Conservation (phyloP, 2,329 filamentous ascomycete species). For the Penicillium sp. region DNA sequence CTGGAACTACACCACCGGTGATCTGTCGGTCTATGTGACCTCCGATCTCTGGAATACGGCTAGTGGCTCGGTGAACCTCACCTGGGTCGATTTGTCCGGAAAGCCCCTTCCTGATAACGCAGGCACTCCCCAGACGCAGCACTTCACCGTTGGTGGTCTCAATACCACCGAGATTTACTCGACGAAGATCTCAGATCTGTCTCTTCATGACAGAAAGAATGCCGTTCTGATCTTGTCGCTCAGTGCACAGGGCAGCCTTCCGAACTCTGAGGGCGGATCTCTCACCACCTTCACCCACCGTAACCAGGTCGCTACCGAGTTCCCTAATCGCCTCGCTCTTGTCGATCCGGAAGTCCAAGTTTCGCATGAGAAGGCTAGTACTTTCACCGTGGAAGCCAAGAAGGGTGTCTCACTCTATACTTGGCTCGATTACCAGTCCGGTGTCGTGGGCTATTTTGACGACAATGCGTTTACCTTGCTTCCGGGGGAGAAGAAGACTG, state of each 20-base stretch:
- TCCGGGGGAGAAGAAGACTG: conserved; percentile 44
- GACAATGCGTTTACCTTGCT: conserved; percentile 54
- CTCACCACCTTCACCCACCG: conserved; percentile 46
- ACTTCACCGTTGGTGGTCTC: conserved; percentile 50
- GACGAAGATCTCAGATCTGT: conserved; percentile 38
- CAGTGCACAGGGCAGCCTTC: conserved; percentile 45
- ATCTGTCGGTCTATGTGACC: conserved; percentile 55
- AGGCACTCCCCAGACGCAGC: conserved; percentile 30
- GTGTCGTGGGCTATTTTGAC: conserved; percentile 52
- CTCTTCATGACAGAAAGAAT: conserved; percentile 34
- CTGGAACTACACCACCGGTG: conserved; percentile 51
- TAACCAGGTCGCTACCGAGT: conserved; percentile 51
- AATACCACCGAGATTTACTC: conserved; percentile 52
- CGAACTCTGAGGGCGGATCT: conserved; percentile 42
- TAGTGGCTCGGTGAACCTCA: conserved; percentile 47
- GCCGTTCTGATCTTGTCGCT: conserved; percentile 48
- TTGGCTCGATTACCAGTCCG: conserved; percentile 55
- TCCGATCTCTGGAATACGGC: conserved; percentile 57
- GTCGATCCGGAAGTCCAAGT: conserved; percentile 51
- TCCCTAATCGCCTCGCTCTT: conserved; percentile 47
- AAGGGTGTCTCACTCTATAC: conserved; percentile 54
- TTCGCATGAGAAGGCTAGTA: conserved; percentile 28
- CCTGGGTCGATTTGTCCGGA: conserved; percentile 54
- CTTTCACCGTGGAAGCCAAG: conserved; percentile 50
- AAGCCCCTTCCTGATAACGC: conserved; percentile 39